Evolutionary conservation across 2,329 filamentous ascomycete genomes (phyloP), one percentile per base, ranked within the genome.

Genomic region (Monosporascus sp.): DNA sequence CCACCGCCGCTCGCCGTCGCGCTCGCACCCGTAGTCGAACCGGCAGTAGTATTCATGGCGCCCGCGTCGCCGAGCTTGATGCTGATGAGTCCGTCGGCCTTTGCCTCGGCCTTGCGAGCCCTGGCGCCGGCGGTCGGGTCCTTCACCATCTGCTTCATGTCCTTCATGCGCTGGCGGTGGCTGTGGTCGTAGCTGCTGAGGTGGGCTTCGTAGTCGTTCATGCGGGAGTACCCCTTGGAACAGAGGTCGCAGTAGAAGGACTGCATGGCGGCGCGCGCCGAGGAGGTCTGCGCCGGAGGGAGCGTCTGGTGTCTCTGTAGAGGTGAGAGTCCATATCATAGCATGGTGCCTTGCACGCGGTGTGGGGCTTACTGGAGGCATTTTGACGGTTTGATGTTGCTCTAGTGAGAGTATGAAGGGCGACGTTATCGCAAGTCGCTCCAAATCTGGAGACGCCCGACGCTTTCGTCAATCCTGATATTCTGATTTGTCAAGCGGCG

Each of bases 181-280:
- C 89, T 89, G 73, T 99, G 94, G 68, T 97, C 94, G 72, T 97
- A 97, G 64, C 89, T 94, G 58, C 86, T 86, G 53, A 97, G 89
- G 70, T 99, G 94, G 7, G 92, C 88, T 72, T 97, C 93, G 70
- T 95, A 97, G 70, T 97, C 93, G 68, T 95, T 93, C 80, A 96
- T 93, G 52, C 94, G 91, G 2, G 87, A 85, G 73, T 97, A 99
- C 63, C 92, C 93, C 74, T 97, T 97, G 59, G 88, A 85, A 76
- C 94, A 97, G 51, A 97, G 82, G 41, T 86, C 82, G 76, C 87
- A 95, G 74, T 89, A 91, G 74, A 95, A 94, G 37, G 88, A 85
- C 65, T 86, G 88, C 48, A 89, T 78, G 17, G 89, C 89, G 64
- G 89, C 87, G 57, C 89, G 86, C 8, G 89, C 90, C 2, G 81